Percentiles rank a stretch among this genome's conserved stretches.
Conservation (phyloP, 257 asterid genomes). For the Solanum gandarillasii region DNA sequence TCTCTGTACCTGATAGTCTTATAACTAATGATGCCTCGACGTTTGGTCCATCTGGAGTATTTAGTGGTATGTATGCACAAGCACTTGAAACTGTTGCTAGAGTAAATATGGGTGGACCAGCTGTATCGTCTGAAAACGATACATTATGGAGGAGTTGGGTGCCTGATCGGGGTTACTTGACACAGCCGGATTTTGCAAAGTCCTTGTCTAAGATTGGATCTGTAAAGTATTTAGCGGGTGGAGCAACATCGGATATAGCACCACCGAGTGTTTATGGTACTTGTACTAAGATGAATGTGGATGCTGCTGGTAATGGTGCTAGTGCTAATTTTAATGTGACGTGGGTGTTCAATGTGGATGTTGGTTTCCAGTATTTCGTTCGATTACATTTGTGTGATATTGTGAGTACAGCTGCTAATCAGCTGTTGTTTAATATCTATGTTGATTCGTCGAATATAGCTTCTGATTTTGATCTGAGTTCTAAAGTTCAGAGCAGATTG, state of each 20-base stretch:
- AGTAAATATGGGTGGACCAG: slow-evolving; percentile 57
- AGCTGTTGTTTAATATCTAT: neutral
- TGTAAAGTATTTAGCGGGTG: slow-evolving; percentile 32
- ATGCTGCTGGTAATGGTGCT: slow-evolving; percentile 12
- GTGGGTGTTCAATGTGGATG: neutral
- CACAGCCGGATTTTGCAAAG: slow-evolving; percentile 13
- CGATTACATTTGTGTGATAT: neutral
- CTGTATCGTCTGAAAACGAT: slow-evolving; percentile 30
- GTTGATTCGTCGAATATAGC: neutral
- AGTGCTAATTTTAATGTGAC: neutral
- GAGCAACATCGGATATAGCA: slow-evolving; percentile 37
- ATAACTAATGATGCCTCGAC: slow-evolving; percentile 33
- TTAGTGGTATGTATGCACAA: slow-evolving; percentile 18
- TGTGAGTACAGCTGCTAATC: neutral
- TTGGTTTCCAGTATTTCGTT: neutral
- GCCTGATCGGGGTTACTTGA: slow-evolving; percentile 20
- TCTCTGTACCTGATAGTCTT: slow-evolving; percentile 31
- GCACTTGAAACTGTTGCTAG: slow-evolving; percentile 45
- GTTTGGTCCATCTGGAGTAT: slow-evolving; percentile 23
- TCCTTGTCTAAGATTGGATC: slow-evolving; percentile 20
- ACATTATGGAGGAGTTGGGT: slow-evolving; percentile 42
- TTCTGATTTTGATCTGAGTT: neutral
- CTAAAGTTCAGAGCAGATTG: neutral
- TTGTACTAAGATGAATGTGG: slow-evolving; percentile 31
- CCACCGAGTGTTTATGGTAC: slow-evolving; percentile 52